Percentiles rank a stretch among this genome's conserved stretches.
Conservation (phyloP, 345 rosid genomes). For the Heritiera fomes region DNA sequence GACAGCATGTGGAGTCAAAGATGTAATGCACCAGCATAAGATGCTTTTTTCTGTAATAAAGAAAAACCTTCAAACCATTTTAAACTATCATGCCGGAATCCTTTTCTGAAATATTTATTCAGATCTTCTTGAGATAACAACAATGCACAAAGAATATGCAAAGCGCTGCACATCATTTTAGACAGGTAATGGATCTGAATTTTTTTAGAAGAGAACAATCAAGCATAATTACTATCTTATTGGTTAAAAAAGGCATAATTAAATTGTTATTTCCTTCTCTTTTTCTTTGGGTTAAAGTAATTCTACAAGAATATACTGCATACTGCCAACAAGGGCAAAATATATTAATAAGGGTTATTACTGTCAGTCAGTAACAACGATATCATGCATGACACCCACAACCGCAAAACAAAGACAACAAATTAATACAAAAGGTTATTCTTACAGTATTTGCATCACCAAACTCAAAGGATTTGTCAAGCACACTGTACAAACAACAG, state of each 20-base stretch:
- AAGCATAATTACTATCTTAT: neutral
- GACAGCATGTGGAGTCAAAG: neutral
- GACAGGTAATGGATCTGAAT: neutral
- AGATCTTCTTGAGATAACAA: neutral
- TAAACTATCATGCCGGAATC: neutral
- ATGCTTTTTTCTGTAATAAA: neutral
- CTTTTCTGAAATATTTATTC: neutral
- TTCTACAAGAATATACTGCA: neutral
- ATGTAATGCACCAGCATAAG: neutral
- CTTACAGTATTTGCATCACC: conserved; percentile 90
- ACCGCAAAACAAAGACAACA: neutral
- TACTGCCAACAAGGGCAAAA: neutral
- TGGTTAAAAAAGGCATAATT: neutral
- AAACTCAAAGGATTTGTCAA: conserved; percentile 88
- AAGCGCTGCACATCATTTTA: neutral
- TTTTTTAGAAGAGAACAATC: neutral
- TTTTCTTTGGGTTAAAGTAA: neutral
- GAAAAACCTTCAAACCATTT: conserved; percentile 3
- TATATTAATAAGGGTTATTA: neutral
- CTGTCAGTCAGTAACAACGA: neutral
- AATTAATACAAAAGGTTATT: neutral
- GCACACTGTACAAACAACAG: conserved; percentile 85
- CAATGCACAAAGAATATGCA: neutral
- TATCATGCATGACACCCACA: neutral
- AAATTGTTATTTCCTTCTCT: neutral